phyloP scores from a whole-genome alignment of 176 grass and related monocot genomes.

The Cocos nucifera region DNA sequence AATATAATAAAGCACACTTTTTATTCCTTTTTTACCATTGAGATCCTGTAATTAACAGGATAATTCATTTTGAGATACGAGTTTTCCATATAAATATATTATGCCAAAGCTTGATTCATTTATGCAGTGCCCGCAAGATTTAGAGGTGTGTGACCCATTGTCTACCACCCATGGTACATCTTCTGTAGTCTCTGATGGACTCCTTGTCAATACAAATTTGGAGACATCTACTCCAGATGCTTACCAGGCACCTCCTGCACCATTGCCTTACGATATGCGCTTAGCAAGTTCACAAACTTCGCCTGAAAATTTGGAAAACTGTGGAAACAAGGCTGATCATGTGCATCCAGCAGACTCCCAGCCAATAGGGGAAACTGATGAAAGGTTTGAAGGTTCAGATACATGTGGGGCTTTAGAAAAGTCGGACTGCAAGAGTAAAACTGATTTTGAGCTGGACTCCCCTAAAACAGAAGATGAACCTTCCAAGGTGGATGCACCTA shows the following conservation, averaged over 20 bases:
- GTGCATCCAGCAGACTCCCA: conserved; percentile 2
- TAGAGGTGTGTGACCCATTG: conserved; percentile 59
- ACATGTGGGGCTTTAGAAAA: conserved; percentile 43
- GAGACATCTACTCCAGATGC: conserved; percentile 76
- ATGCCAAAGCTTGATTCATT: not conserved
- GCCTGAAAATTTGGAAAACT: conserved; percentile 16
- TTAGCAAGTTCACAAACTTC: conserved; percentile 33
- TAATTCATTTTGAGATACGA: not conserved
- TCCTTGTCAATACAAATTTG: conserved; percentile 55
- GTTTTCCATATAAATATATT: not conserved
- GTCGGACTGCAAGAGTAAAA: conserved; percentile 45
- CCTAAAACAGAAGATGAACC: conserved; percentile 40
- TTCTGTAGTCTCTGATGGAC: conserved; percentile 42
- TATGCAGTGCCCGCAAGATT: conserved; percentile 49
- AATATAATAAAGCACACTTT: too few species aligned
- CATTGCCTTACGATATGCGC: conserved; percentile 74
- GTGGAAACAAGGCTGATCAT: conserved; percentile 29
- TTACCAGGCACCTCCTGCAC: conserved; percentile 63
- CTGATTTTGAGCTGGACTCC: conserved; percentile 39
- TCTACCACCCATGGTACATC: conserved; percentile 56
- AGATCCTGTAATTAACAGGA: not conserved
- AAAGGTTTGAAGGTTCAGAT: conserved; percentile 20
- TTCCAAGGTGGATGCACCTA: conserved; percentile 27
- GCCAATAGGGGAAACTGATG: conserved; percentile 4
- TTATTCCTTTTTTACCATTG: too few species aligned